Evolutionary conservation across 441 rosid species (phyloP).

Genomic region (Populus tomentosa): DNA sequence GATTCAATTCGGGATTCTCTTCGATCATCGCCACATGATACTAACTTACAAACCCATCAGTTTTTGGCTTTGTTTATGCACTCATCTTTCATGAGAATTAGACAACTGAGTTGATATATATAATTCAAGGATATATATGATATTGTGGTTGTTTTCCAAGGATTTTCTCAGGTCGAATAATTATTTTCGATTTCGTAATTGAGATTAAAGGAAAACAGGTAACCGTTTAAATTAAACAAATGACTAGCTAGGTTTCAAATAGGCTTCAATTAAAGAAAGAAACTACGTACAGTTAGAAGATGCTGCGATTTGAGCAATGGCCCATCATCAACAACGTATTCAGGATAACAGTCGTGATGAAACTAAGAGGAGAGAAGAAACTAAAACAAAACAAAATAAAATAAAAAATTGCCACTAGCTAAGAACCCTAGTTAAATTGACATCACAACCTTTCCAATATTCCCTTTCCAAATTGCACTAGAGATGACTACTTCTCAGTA

Average conservation of each 20-base stretch:
- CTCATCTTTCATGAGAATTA: neutral
- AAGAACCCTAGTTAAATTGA: slow-evolving; percentile 34
- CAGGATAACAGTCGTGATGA: slow-evolving; percentile 10
- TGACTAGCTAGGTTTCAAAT: neutral
- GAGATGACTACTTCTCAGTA: neutral
- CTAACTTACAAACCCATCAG: slow-evolving; percentile 1
- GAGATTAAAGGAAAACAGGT: neutral
- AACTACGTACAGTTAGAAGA: neutral
- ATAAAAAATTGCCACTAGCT: neutral
- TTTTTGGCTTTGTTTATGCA: neutral
- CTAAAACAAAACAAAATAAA: neutral
- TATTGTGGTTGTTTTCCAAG: neutral
- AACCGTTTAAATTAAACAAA: neutral
- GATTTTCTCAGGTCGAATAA: neutral
- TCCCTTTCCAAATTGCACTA: neutral
- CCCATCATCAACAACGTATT: slow-evolving; percentile 21
- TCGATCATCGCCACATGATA: slow-evolving; percentile 20
- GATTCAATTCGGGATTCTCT: slow-evolving; percentile 21
- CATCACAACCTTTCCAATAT: neutral
- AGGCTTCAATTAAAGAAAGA: neutral
- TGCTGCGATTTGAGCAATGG: slow-evolving; percentile 15
- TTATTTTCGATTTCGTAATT: too few species aligned
- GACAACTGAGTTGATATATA: neutral
- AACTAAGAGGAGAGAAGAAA: neutral
- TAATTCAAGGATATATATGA: neutral